These are phyloP conservation scores for Teratosphaeria destructans DNA, from an alignment of 2,329 filamentous ascomycete genomes.

Conservation along the genomic window DNA sequence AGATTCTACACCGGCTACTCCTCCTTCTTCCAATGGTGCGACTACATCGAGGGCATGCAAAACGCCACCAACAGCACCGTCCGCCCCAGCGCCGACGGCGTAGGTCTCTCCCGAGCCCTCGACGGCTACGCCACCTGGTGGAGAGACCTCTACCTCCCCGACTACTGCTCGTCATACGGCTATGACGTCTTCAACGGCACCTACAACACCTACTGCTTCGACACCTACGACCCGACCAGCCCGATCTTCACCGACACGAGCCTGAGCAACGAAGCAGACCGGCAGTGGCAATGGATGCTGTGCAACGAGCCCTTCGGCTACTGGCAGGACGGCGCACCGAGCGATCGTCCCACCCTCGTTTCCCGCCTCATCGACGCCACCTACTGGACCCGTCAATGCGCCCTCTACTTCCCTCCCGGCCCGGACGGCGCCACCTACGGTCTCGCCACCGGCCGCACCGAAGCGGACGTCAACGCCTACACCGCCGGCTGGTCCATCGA, in stretches of 20 bases:
- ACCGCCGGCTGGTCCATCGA: constrained; percentile 48
- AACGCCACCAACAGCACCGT: constrained; percentile 17
- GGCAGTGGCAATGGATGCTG: constrained; percentile 51
- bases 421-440: constrained; percentile 42
- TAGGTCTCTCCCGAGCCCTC: constrained; percentile 46
- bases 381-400: constrained; percentile 49
- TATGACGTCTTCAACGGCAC: constrained; percentile 36
- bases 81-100: constrained; percentile 32
- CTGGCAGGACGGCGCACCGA: constrained; percentile 46
- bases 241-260: constrained; percentile 42
- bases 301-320: constrained; percentile 55
- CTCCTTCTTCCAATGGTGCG: constrained; percentile 36
- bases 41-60: constrained; percentile 27
- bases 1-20: constrained; percentile 10
- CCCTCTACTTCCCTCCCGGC: constrained; percentile 42
- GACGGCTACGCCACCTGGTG: constrained; percentile 47
- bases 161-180: constrained; percentile 37
- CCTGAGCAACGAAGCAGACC: constrained; percentile 36
- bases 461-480: constrained; percentile 39
- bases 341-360: constrained; percentile 36
- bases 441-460: constrained; percentile 38
- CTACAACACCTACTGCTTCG: constrained; percentile 40
- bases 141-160: constrained; percentile 36
- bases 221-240: constrained; percentile 42
- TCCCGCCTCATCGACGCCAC: constrained; percentile 41